Evolutionary conservation across 768 basidiomycete genomes (phyloP), one percentile per base, ranked within the genome.

Genomic region (Pleurotus sapidus): DNA sequence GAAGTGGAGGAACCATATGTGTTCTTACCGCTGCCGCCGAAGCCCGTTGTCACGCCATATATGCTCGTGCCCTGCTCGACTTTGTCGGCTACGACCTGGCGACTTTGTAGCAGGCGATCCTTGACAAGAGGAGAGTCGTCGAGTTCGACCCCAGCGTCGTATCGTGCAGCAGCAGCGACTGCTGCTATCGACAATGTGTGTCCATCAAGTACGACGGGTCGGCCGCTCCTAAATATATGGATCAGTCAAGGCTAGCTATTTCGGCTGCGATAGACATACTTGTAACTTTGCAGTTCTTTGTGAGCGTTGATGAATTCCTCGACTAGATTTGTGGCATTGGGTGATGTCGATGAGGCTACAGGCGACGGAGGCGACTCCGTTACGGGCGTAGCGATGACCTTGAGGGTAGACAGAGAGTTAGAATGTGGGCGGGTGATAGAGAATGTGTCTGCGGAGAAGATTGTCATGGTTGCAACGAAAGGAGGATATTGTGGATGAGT

Each of bases 11-110:
- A 46, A 25, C 39, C 46, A 17, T 30, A 37, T 34, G 8, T 57
- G 38, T 24, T n/a, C 43, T 12, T 45, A 56, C 38, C 92, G 63
- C 87, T 89, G n/a, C 91, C 92, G 40, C 92, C 93, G 64, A 91
- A 95, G 46, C 93, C 93, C 37, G 80, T 84, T 2, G 88, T 88
- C 42, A 94, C 88, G 20, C 93, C 93, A 62, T 95, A 95, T 17
- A 95, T 79, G 61, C 87, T 89, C 51, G 82, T 78, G 8, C 86
- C 84, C 3, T 77, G 74, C 18, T 80, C 78, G 39, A 93, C 79
- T 69, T 92, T 92, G 63, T 79, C 77, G 18, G 80, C 73, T 45
- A 93, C 83, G 57, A 86, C 80, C 47, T 78, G 70, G 38, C 88
- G 84, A 61, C 86, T 84, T 61, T 81, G 82, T n/a, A 77, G 71